Conservation (phyloP, 225 moss, liverwort and hornwort genomes). For the Asterella californica region DNA sequence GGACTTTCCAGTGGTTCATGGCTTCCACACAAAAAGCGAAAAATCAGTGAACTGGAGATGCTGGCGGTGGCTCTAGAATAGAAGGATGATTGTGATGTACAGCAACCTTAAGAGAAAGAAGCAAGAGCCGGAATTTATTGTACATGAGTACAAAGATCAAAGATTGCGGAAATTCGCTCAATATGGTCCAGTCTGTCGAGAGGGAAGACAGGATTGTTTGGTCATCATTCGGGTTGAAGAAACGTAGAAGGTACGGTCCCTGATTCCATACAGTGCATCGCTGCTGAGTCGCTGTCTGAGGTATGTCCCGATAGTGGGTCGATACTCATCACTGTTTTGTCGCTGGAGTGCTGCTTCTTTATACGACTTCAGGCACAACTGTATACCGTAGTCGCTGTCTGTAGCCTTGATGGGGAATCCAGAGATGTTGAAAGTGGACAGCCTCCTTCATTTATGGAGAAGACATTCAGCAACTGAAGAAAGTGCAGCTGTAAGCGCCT, state of each 20-base stretch:
- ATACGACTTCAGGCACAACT: neutral
- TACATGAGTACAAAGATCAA: neutral
- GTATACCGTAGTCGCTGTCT: neutral
- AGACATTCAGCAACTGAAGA: neutral
- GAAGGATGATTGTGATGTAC: constrained; percentile 11
- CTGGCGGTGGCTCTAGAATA: neutral
- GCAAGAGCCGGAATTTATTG: constrained; percentile 6
- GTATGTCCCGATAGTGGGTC: no score
- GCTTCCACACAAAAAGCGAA: neutral
- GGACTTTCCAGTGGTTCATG: neutral
- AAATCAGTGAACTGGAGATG: constrained; percentile 4
- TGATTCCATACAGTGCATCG: neutral
- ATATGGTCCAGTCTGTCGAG: constrained; percentile 1
- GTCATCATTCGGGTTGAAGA: neutral
- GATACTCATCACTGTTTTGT: neutral
- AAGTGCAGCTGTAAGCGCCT: neutral
- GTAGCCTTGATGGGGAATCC: neutral
- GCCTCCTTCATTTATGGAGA: neutral
- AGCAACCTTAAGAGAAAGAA: neutral
- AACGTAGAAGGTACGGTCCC: constrained; percentile 2
- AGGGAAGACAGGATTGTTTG: neutral
- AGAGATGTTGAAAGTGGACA: neutral
- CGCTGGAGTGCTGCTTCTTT: neutral
- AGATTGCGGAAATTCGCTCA: neutral
- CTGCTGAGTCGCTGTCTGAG: neutral